phyloP scores from a whole-genome alignment of 2,329 filamentous ascomycete genomes.

The Colletotrichum truncatum region DNA sequence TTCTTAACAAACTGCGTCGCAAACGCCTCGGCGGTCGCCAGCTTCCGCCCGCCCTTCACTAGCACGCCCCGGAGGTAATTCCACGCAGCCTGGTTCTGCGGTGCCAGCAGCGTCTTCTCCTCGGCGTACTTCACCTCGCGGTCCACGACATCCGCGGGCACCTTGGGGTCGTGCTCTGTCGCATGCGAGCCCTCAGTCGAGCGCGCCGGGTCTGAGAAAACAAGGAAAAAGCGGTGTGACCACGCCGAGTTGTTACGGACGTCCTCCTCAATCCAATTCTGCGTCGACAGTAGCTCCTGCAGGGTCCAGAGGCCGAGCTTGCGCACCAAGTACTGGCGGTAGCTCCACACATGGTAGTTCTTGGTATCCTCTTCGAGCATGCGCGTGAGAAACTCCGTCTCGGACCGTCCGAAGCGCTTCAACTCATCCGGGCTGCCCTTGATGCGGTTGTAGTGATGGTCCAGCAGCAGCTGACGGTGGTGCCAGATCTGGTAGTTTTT shows the following conservation, averaged over 20 bases:
- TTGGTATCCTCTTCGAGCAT: slow-evolving; percentile 92
- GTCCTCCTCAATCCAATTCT: slow-evolving; percentile 79
- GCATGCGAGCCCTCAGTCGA: slow-evolving; percentile 58
- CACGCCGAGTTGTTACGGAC: slow-evolving; percentile 97
- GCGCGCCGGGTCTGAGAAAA: slow-evolving; percentile 72
- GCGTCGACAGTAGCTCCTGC: slow-evolving; percentile 75
- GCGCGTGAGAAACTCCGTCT: slow-evolving; percentile 77
- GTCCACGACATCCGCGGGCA: slow-evolving; percentile 72
- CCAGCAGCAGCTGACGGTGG: slow-evolving; percentile 72
- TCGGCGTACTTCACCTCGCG: slow-evolving; percentile 80
- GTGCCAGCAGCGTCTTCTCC: slow-evolving; percentile 78
- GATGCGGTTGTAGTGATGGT: slow-evolving; percentile 67
- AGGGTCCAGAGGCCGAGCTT: slow-evolving; percentile 77
- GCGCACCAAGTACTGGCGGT: slow-evolving; percentile 77
- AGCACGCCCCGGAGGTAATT: slow-evolving; percentile 86
- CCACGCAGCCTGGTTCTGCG: slow-evolving; percentile 95
- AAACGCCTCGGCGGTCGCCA: slow-evolving; percentile 58
- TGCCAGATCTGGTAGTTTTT: slow-evolving; percentile 99
- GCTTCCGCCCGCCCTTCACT: slow-evolving; percentile 67
- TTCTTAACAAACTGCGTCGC: slow-evolving; percentile 59
- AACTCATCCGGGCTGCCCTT: slow-evolving; percentile 59
- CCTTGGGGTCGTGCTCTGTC: slow-evolving; percentile 61
- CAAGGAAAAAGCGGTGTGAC: slow-evolving; percentile 96
- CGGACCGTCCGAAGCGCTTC: slow-evolving; percentile 68
- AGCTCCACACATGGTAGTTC: slow-evolving; percentile 99